Evolutionary conservation across 2,329 filamentous ascomycete genomes (phyloP), one percentile per base, ranked within the genome.

Genomic region (Alternaria gaisen): DNA sequence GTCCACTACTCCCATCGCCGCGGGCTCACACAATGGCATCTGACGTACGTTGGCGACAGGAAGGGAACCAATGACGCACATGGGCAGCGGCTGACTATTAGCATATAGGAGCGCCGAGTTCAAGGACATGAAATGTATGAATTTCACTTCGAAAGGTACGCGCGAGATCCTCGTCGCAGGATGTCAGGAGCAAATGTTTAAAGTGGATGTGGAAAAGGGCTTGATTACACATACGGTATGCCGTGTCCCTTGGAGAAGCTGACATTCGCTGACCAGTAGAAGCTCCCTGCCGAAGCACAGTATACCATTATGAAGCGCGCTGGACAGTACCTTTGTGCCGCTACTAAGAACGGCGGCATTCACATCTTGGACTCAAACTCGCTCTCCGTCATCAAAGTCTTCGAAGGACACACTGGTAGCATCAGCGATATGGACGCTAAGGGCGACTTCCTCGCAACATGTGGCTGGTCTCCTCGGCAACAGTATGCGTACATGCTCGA

Each of bases 401-500:
- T 95, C 91, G 92, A 92, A 75, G 93, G 94, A 0, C 95, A 99
- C 75, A 90, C 90, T 1, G 91, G 92, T 9, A 87, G 89, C 53
- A 92, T 99, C 76, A 97, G 93, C 77, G 94, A 98, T 77, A 97
- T 99, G 92, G 95, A 99, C 81, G 93, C 94, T 9, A 92, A 95
- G 74, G 92, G 95, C 73, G 94, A 98, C 77, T 95, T 95, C 68
- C 88, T 99, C 55, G 91, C 98, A 22, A 98, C 95, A 5, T 99
- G 95, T 77, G 95, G 95, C 36, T 97, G 92, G 80, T 97, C 94
- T 1, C 86, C 93, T 24, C 88, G 94, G 67, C 93, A 94, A 72
- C 85, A 92, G 67, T 88, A 90, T 36, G 88, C 88, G 41, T 91
- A 91, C 65, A 93, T 96, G 82, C 87, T 96, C 34, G 95, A 99